Percentiles rank a stretch among this genome's conserved stretches.
These are phyloP conservation scores for Ceratobasidium sp. DNA, from an alignment of 1,284 basidiomycete species.

Conservation along the genomic window DNA sequence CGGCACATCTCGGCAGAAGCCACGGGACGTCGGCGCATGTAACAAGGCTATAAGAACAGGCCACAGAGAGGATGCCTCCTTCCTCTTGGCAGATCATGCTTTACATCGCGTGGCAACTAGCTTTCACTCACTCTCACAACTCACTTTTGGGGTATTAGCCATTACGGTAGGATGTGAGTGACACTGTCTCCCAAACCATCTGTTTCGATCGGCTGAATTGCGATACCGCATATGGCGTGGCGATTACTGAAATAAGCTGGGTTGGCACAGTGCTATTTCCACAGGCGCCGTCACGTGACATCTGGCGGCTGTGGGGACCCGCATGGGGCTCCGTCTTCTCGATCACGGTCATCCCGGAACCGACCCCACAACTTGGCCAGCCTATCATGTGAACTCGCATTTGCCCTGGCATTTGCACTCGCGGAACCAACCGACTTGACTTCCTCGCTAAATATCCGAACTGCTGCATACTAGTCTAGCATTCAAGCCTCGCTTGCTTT, in stretches of 20 bases:
- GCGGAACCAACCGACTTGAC: no score
- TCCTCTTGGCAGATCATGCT: slow-evolving; percentile 6
- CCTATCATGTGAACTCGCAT: slow-evolving; percentile 26
- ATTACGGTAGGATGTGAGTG: no score
- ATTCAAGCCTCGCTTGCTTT: neutral
- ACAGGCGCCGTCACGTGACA: no score
- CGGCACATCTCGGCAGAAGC: slow-evolving; percentile 35
- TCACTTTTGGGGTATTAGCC: no score
- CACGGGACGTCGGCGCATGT: neutral
- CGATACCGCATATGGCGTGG: neutral
- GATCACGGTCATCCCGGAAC: slow-evolving; percentile 26
- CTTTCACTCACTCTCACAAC: no score
- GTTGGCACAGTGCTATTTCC: no score
- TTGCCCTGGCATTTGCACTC: neutral
- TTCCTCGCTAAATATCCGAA: no score
- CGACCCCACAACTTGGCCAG: neutral
- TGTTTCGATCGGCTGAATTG: no score
- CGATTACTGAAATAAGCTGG: neutral
- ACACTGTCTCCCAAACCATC: no score
- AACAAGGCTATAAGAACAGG: slow-evolving; percentile 9
- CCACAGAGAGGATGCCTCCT: neutral
- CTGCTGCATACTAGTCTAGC: neutral
- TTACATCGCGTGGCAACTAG: neutral
- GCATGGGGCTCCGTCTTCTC: slow-evolving; percentile 9
- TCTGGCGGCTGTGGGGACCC: slow-evolving; percentile 5